Evolutionary conservation across 2,329 filamentous ascomycete genomes (phyloP).

Genomic region (Nothophoma quercina): DNA sequence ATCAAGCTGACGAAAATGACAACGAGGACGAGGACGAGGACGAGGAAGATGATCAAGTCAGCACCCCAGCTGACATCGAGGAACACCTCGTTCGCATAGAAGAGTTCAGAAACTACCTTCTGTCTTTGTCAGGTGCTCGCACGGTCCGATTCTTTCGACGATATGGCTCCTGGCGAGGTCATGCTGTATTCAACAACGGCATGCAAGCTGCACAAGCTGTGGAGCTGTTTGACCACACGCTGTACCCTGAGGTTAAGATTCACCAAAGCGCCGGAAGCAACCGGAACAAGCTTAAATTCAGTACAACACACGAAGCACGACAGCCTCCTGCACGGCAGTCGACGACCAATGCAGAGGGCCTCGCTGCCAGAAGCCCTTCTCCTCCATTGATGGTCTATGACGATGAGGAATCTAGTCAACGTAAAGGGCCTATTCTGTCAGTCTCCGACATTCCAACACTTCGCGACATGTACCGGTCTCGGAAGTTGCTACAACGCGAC

Average conservation of each 20-base stretch:
- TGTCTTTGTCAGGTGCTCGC: slow-evolving; percentile 27
- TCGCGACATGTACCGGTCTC: slow-evolving; percentile 35
- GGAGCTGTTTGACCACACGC: slow-evolving; percentile 21
- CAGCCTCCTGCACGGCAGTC: slow-evolving; percentile 6
- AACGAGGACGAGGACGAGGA: slow-evolving; percentile 10
- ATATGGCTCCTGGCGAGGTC: slow-evolving; percentile 32
- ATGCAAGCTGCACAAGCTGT: slow-evolving; percentile 23
- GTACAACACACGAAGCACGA: slow-evolving; percentile 1
- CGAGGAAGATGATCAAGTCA: slow-evolving; percentile 11
- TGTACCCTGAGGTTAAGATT: slow-evolving; percentile 27
- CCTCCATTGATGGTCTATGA: slow-evolving; percentile 21
- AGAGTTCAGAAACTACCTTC: slow-evolving; percentile 26
- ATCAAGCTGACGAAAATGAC: slow-evolving; percentile 1
- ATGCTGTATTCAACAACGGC: slow-evolving; percentile 27
- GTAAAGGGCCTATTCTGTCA: slow-evolving; percentile 16
- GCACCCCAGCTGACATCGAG: slow-evolving; percentile 16
- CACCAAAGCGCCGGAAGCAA: slow-evolving; percentile 18
- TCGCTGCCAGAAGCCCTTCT: slow-evolving; percentile 18
- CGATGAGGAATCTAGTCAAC: slow-evolving; percentile 4
- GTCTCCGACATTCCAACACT: slow-evolving; percentile 37
- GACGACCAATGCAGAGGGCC: not conserved
- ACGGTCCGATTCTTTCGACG: slow-evolving; percentile 31
- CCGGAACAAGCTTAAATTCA: slow-evolving; percentile 30
- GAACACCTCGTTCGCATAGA: slow-evolving; percentile 26
- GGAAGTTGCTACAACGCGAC: slow-evolving; percentile 33